Base-by-base conservation (phyloP, 345 rosid genomes). In the Trapa bicornis region DNA sequence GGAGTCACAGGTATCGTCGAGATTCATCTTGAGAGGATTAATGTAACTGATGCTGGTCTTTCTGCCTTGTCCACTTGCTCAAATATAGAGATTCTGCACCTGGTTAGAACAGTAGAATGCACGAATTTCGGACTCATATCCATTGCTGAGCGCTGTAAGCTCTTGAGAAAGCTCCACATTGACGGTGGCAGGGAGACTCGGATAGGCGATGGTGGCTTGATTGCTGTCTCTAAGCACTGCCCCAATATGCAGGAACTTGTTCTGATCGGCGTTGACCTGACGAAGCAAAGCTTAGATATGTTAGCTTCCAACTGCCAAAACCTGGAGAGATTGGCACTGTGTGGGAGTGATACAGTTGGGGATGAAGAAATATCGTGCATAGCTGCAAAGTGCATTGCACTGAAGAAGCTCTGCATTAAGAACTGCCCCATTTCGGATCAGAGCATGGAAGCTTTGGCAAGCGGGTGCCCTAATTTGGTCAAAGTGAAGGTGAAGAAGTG, bases 401-500 rank as follows among this genome's bases (percentile, higher is more conserved):
- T 88, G 74, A 91, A 85, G 80, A 88, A 90, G 80, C 86, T 86
- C 42, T 90, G 95, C 37, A 80, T 88, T 61, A 86, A 90, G 80
- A 85, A 78, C 47, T 86, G 89, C 61, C 92, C 90, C 0, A 75
- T 85, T 22, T 83, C 92, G 0, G 80, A 86, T 70, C 76, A 65
- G 5, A 94, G 89, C 35, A 71, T 89, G 82, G 86, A 87, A 75
- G 89, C 92, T 0, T 76, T 89, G 14, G 94, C 78, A 5, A 67
- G 50, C n/a, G 91, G 96, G 66, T 90, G 91, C 76, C 97, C 92
- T 0, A 90, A 87, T 72, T 75, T 87, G 82, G 81, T 90, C 10
- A 88, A 90, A 73, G 84, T 88, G 70, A 90, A 88, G 80, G 85
- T 90, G 75, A 90, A 85, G 84, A 90, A 88, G 70, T 90, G 97